Percentiles rank a stretch among this genome's conserved stretches.
phyloP scores from a whole-genome alignment of 257 asterid species.

The Knoxia roxburghii region DNA sequence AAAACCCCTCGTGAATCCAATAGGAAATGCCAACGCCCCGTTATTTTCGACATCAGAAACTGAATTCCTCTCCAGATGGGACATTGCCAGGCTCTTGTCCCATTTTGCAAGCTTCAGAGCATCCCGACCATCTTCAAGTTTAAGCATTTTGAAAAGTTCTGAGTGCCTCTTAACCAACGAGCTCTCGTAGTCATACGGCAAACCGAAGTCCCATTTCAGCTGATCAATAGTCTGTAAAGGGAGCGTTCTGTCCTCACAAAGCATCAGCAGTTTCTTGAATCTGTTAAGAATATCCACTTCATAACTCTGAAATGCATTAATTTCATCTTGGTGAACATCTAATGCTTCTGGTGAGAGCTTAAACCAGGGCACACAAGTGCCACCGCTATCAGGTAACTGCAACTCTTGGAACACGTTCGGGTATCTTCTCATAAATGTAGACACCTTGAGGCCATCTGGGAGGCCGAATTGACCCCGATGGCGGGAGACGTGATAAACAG shows the following conservation, averaged over 20 bases:
- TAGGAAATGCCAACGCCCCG: conserved; percentile 53
- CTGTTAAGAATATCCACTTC: conserved; percentile 54
- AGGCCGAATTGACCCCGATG: conserved; percentile 58
- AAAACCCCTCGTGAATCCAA: conserved; percentile 76
- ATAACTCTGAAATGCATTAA: conserved; percentile 27
- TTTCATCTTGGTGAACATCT: conserved; percentile 40
- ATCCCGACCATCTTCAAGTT: conserved; percentile 61
- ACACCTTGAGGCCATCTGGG: conserved; percentile 55
- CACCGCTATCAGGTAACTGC: conserved; percentile 50
- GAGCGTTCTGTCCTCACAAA: conserved; percentile 53
- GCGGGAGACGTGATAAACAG: conserved; percentile 50
- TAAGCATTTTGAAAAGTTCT: conserved; percentile 45
- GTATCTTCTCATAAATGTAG: conserved; percentile 67
- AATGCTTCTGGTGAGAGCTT: conserved; percentile 43
- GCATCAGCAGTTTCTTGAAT: conserved; percentile 73
- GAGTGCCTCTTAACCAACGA: conserved; percentile 36
- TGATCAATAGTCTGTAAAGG: conserved; percentile 82
- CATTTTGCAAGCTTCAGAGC: conserved; percentile 58
- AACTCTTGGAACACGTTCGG: conserved; percentile 73
- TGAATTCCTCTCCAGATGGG: conserved; percentile 51
- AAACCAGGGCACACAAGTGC: conserved; percentile 85
- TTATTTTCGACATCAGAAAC: conserved; percentile 11
- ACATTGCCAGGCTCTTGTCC: conserved; percentile 54
- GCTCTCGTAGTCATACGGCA: conserved; percentile 57
- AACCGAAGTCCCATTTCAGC: conserved; percentile 78